phyloP scores from a whole-genome alignment of 305 asterid species.

The Lippia alba region DNA sequence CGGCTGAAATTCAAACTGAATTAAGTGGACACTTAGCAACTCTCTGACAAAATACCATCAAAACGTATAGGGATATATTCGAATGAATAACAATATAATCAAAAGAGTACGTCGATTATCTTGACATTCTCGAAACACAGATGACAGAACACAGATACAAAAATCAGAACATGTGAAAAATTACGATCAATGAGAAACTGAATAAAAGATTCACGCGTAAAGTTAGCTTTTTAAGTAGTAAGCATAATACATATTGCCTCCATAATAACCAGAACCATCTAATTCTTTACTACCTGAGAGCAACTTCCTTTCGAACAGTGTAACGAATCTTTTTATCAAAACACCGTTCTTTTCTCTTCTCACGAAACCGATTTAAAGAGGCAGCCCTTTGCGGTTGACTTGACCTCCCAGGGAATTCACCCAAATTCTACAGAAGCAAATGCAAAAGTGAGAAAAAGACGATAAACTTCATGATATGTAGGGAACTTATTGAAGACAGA shows the following conservation, averaged over 20 bases:
- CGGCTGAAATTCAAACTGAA: neutral
- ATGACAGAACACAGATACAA: too few relatives aligned
- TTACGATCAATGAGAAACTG: too few relatives aligned
- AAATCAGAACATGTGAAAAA: too few relatives aligned
- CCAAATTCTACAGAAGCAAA: conserved; percentile 54
- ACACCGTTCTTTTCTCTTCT: conserved; percentile 94
- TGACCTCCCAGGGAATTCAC: conserved; percentile 74
- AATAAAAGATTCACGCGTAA: too few relatives aligned
- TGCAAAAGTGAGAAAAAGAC: conserved; percentile 27
- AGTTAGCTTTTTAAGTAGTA: too few relatives aligned
- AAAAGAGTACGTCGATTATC: too few relatives aligned
- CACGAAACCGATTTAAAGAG: conserved; percentile 89
- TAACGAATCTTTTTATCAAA: conserved; percentile 95
- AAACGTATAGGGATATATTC: neutral
- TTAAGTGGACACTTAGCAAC: neutral
- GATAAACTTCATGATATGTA: conserved; percentile 20
- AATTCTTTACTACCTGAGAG: conserved; percentile 68
- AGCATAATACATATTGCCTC: too few relatives aligned
- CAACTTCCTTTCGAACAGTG: conserved; percentile 96
- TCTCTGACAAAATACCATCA: neutral
- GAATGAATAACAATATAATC: neutral
- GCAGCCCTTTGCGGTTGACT: conserved; percentile 94
- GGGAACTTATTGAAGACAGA: conserved; percentile 16
- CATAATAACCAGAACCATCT: neutral
- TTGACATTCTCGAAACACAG: too few relatives aligned